These are phyloP conservation scores for Nasturtium officinale DNA, from an alignment of 345 rosid species.

Conservation along the genomic window DNA sequence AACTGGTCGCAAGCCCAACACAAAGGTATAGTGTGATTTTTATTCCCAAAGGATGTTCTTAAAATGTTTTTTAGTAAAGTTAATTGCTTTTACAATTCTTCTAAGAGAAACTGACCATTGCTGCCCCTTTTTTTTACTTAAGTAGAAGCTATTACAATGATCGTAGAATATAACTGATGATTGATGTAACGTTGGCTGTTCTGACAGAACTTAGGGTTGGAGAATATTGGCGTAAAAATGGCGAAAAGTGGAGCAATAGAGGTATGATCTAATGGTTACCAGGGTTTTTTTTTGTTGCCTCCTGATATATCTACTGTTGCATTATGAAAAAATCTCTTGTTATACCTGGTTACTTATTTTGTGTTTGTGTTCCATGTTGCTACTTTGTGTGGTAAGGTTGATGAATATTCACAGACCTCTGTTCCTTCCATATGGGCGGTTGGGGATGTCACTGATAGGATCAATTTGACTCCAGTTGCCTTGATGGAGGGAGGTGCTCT, in stretches of 20 bases:
- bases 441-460: conserved; percentile 92
- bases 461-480: conserved; percentile 98
- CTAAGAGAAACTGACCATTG: neutral
- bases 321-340: conserved; percentile 11
- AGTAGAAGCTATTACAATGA: neutral
- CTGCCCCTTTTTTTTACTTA: neutral
- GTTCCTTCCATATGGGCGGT: conserved; percentile 97
- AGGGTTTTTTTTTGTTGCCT: neutral
- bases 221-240: conserved; percentile 72
- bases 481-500: conserved; percentile 98
- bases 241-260: conserved; percentile 83
- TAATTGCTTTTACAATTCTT: neutral
- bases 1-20: conserved; percentile 89
- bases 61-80: neutral
- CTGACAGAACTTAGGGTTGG: conserved; percentile 89
- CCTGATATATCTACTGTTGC: neutral
- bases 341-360: neutral
- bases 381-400: conserved; percentile 61
- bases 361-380: conserved; percentile 13
- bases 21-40: conserved; percentile 59
- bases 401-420: conserved; percentile 79
- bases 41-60: neutral
- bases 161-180: conserved; percentile 18
- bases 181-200: conserved; percentile 33
- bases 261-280: conserved; percentile 50